Base-by-base conservation (phyloP, 2,329 filamentous ascomycete genomes). In the Drechslerella dactyloides region DNA sequence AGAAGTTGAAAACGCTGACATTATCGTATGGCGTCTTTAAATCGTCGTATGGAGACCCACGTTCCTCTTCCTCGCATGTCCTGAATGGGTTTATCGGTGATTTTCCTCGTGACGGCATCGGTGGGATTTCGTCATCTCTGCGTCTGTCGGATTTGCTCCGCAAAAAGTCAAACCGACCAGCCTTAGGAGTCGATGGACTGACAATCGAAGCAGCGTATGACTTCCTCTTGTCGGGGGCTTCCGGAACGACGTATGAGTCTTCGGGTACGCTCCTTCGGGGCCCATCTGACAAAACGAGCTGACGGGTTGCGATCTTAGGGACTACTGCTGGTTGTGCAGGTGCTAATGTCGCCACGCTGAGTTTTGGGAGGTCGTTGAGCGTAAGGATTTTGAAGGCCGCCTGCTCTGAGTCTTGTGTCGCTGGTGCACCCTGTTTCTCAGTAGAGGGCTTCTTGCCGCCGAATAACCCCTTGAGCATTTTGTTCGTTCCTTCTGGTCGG, bases 121-220 rank as follows among this genome's bases (percentile, higher is more conserved):
- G 68, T 52, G 68, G 60, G 30, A 59, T 61, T n/a, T 63, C 53
- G 10, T 46, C 53, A 44, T 53, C 61, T 30, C 50, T 56, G 35
- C 55, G 63, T n/a, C 42, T 50, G 24, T 65, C 27, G 27, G 27
- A 33, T 33, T 4, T 33, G 27, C 27, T 63, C 55, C 60, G 64
- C 15, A 46, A 48, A 33, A 60, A 42, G 50, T 72, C 68, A 42
- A 46, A 54, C 35, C 37, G 40, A 33, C 46, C 57, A 27, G 24
- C 46, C 40, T 65, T 63, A 27, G 60, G 68, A 19, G 68, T 72
- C 30, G 53, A 50, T 21, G 68, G 60, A 48, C 68, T 72, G 21
- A 72, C 60, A 50, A 72, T 64, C 17, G 68, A 72, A 19, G 42
- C 68, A 23, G 68, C 68, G 42, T 65, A 72, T 17, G 68, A 72